Percentiles rank a stretch among this genome's conserved stretches.
These are phyloP conservation scores for Suillus discolor DNA, from an alignment of 768 basidiomycete genomes.

Conservation along the genomic window DNA sequence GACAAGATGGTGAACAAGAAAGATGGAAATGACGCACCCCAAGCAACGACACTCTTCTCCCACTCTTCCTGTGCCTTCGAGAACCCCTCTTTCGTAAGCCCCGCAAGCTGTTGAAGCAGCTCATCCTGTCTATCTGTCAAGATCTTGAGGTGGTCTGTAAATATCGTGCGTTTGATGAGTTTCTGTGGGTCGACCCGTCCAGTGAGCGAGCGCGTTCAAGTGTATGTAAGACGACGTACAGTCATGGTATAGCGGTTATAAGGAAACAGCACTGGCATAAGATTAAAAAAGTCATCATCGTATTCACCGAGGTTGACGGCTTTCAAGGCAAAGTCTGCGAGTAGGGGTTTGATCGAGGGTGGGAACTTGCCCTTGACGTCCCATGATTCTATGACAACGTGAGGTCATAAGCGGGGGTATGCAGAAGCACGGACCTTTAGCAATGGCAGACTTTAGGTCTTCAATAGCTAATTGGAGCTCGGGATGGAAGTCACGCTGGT, in stretches of 20 bases:
- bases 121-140: constrained; percentile 70
- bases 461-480: constrained; percentile 65
- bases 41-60: constrained; percentile 66
- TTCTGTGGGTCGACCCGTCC: neutral
- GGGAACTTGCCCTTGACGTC: constrained; percentile 90
- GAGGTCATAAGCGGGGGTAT: neutral
- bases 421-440: constrained; percentile 45
- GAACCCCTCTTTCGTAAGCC: constrained; percentile 66
- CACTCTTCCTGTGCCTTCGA: constrained; percentile 74
- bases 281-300: constrained; percentile 88
- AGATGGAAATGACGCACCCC: constrained; percentile 50
- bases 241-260: constrained; percentile 97
- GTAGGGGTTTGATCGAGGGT: constrained; percentile 67
- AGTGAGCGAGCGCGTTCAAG: neutral
- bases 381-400: constrained; percentile 63
- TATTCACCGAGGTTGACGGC: constrained; percentile 88
- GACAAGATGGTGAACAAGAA: neutral
- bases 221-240: constrained; percentile 41
- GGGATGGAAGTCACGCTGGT: constrained; percentile 68
- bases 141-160: constrained; percentile 67
- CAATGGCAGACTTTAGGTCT: constrained; percentile 60
- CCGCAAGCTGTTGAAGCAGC: constrained; percentile 62
- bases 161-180: constrained; percentile 88
- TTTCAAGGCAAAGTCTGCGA: constrained; percentile 70
- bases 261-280: constrained; percentile 86